phyloP scores from a whole-genome alignment of 2,329 filamentous ascomycete species.

The Colletotrichum nymphaeae region DNA sequence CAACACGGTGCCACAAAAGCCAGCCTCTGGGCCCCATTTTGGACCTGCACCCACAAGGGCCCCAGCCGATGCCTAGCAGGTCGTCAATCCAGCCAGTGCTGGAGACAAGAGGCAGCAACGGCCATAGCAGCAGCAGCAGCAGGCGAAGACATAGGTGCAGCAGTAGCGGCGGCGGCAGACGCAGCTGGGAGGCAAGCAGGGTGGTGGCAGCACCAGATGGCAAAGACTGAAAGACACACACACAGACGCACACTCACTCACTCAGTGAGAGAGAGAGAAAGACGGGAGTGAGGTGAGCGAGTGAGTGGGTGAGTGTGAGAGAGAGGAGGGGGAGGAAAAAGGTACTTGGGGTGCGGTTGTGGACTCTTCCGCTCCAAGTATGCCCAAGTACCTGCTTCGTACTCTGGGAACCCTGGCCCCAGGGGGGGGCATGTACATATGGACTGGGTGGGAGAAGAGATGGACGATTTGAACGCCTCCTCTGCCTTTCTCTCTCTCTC shows the following conservation, averaged over 20 bases:
- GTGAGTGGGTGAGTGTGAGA: background rate
- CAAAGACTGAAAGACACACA: background rate
- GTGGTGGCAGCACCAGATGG: constrained; percentile 3
- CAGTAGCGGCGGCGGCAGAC: constrained; percentile 15
- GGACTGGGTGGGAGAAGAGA: background rate
- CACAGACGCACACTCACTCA: background rate
- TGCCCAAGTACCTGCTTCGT: constrained; percentile 30
- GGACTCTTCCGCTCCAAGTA: constrained; percentile 28
- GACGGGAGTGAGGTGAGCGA: background rate
- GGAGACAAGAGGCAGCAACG: constrained; percentile 32
- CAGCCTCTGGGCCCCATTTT: constrained; percentile 32
- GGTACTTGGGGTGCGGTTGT: constrained; percentile 25
- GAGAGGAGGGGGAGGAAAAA: background rate
- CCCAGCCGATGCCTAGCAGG: constrained; percentile 16
- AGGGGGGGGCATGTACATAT: too few relatives aligned
- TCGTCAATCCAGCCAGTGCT: constrained; percentile 23
- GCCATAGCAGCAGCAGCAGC: constrained; percentile 26
- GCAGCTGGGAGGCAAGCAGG: constrained; percentile 18
- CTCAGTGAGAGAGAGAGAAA: background rate
- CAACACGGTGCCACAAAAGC: constrained; percentile 34
- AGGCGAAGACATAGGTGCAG: constrained; percentile 9
- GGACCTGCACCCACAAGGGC: constrained; percentile 8
- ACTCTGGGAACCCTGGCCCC: constrained; percentile 9
- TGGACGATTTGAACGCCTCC: constrained; percentile 26
- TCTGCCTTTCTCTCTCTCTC: constrained; percentile 11